Base-by-base conservation (phyloP, 305 asterid species). In the Fraxinus dipetala region DNA sequence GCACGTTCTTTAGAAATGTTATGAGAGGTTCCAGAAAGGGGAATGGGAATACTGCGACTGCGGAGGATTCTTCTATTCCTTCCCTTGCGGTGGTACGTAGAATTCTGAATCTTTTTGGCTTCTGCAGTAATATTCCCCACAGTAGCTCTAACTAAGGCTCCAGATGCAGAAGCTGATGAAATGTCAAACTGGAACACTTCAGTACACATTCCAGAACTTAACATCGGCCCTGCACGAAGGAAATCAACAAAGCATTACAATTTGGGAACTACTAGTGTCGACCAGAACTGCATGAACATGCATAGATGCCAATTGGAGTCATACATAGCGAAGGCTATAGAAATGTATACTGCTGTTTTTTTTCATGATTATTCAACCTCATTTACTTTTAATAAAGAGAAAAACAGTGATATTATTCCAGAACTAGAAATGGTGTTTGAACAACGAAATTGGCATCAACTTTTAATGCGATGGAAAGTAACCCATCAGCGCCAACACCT, bases 151-250 rank as follows among this genome's bases (percentile, higher is more conserved):
- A 92, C 89, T 59, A 93, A 90, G 87, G 94, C 93, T 85, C 90
- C 96, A 10, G 92, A 83, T 16, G 86, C 76, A 40, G 90, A 75
- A 73, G 91, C 91, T 26, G 95, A 90, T 40, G 98, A 94, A 4
- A 87, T 91, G 6, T 96, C 98, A 38, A 96, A 96, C 90, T 94
- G 98, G 92, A 96, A 96, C 24, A 94, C 99, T 87, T 96, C 98
- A 11, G 93, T 91, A 82, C 99, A 96, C 98, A 93, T 90, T 75
- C 97, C 98, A 6, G 98, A 90, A 45, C 97, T 96, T 84, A 96
- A 85, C 98, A 96, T 93, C 36, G 98, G 98, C 54, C 98, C 99
- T 96, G 91, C 79, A 79, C 72, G 87, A 72, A 78, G 78, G 67
- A 28, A 82, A 76, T 26, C 38, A 31, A 63, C 6, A 77, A 16